phyloP scores from a whole-genome alignment of 2,329 filamentous ascomycete genomes.

The Neofusicoccum kwambonambiense region DNA sequence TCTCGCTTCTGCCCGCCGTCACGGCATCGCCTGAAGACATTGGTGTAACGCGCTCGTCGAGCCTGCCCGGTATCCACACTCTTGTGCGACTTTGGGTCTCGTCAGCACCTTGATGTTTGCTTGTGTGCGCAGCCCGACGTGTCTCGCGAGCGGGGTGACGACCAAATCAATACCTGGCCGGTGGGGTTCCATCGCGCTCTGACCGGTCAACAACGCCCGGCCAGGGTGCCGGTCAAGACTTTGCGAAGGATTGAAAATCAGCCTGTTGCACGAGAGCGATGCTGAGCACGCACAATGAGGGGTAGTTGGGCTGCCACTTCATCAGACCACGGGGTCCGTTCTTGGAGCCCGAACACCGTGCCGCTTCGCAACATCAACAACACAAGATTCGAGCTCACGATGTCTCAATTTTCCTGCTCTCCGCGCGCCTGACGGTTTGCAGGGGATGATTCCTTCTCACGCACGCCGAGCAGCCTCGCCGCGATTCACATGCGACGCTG shows the following conservation, averaged over 20 bases:
- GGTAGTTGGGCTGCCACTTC: not conserved
- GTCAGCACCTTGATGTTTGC: not conserved
- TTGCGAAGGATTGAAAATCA: not conserved
- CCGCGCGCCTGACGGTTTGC: not conserved
- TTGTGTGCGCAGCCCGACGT: not conserved
- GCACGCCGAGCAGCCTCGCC: not conserved
- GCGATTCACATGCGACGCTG: not conserved
- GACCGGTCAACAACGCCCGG: slow-evolving; percentile 6
- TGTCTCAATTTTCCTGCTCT: not conserved
- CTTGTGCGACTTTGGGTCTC: slow-evolving; percentile 1
- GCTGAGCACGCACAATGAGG: not conserved
- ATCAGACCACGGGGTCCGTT: not conserved
- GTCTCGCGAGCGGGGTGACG: not conserved
- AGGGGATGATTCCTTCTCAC: not conserved
- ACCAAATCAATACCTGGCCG: not conserved
- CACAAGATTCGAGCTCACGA: not conserved
- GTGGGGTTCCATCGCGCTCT: not conserved
- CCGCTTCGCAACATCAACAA: not conserved
- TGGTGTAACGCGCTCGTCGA: slow-evolving; percentile 7
- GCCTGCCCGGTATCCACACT: not conserved
- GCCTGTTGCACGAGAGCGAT: not conserved
- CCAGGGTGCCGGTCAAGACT: not conserved
- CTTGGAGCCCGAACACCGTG: not conserved
- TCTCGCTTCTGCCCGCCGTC: slow-evolving; percentile 10
- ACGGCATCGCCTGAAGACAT: not conserved